Percentiles rank a stretch among this genome's conserved stretches.
Conservation (phyloP, 768 basidiomycete species). For the Amanita pseudoporphyria region DNA sequence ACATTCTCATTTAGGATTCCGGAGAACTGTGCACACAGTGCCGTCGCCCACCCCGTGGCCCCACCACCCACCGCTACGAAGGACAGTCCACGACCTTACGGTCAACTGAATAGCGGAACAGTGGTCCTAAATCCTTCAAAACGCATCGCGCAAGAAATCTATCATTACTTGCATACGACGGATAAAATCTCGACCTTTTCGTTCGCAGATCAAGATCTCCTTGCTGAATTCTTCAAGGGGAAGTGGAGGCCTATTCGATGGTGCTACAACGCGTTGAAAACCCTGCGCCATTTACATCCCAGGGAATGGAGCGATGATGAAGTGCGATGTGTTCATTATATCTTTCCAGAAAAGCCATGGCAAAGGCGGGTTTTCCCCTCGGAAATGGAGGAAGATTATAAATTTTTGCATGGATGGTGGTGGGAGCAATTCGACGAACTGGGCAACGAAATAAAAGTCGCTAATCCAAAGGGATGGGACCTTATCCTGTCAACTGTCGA, state of each 20-base stretch:
- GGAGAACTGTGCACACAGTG: conserved; percentile 81
- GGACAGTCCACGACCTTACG: conserved; percentile 59
- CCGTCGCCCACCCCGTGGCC: conserved; percentile 36
- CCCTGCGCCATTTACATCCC: conserved; percentile 64
- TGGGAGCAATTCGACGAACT: conserved; percentile 57
- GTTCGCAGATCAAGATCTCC: conserved; percentile 92
- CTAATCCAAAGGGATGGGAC: conserved; percentile 38
- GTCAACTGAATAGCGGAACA: conserved; percentile 84
- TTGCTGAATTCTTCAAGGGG: conserved; percentile 70
- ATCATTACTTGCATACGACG: conserved; percentile 40
- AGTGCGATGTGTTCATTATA: conserved; percentile 82
- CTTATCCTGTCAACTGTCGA: conserved; percentile 44
- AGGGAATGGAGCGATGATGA: conserved; percentile 79
- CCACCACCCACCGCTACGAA: conserved; percentile 24
- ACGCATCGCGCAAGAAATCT: conserved; percentile 41
- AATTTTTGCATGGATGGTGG: conserved; percentile 64
- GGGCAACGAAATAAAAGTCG: conserved; percentile 30
- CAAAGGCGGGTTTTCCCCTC: conserved; percentile 34
- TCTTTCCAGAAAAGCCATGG: conserved; percentile 86
- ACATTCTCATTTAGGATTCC: conserved; percentile 57
- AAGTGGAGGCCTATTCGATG: conserved; percentile 75
- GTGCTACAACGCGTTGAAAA: conserved; percentile 90
- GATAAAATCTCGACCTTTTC: conserved; percentile 31
- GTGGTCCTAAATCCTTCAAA: conserved; percentile 76
- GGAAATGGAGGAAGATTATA: conserved; percentile 31